A percentile compares a stretch with the other conserved stretches of the same genome.
These are phyloP conservation scores for Debaryomyces tyrocola DNA, from an alignment of 805 yeast species.

Conservation along the genomic window DNA sequence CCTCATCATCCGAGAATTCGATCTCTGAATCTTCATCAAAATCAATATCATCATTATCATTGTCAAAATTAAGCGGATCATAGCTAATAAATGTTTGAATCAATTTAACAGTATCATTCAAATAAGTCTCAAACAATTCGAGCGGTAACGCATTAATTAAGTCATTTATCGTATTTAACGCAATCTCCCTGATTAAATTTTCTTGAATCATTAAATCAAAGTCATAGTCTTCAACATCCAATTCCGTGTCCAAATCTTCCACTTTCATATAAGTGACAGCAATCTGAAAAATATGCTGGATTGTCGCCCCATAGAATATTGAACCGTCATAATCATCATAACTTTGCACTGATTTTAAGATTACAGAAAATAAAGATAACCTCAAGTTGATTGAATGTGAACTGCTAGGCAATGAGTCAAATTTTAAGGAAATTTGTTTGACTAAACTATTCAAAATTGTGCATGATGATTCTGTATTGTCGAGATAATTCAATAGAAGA, in stretches of 20 bases:
- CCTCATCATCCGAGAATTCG: conserved; percentile 32
- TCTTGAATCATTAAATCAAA: conserved; percentile 42
- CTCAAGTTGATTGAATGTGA: conserved; percentile 4
- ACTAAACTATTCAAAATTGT: conserved; percentile 17
- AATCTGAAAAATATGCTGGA: conserved; percentile 15
- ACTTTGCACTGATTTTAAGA: conserved; percentile 11
- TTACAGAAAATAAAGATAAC: conserved; percentile 14
- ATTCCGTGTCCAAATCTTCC: conserved; percentile 15
- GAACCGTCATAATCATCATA: conserved; percentile 3
- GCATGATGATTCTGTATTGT: conserved; percentile 4
- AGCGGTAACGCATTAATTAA: conserved; percentile 18
- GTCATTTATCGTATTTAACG: conserved; percentile 43
- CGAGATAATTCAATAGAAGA: conserved; percentile 29
- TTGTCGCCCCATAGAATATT: conserved; percentile 1
- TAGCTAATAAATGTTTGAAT: conserved; percentile 25
- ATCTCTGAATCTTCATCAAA: conserved; percentile 49
- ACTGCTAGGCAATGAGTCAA: conserved; percentile 17
- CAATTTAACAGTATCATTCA: conserved; percentile 15
- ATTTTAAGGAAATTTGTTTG: conserved; percentile 8
- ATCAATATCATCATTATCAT: conserved; percentile 34
- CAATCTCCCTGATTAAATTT: conserved; percentile 53
- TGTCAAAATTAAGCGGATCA: conserved; percentile 34
- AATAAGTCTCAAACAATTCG: conserved; percentile 10
- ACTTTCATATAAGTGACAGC: conserved; percentile 9
- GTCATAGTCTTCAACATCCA: conserved; percentile 38